Conservation (phyloP, 192 early-diverging fungal genomes). For the Umbelopsis sp. region DNA sequence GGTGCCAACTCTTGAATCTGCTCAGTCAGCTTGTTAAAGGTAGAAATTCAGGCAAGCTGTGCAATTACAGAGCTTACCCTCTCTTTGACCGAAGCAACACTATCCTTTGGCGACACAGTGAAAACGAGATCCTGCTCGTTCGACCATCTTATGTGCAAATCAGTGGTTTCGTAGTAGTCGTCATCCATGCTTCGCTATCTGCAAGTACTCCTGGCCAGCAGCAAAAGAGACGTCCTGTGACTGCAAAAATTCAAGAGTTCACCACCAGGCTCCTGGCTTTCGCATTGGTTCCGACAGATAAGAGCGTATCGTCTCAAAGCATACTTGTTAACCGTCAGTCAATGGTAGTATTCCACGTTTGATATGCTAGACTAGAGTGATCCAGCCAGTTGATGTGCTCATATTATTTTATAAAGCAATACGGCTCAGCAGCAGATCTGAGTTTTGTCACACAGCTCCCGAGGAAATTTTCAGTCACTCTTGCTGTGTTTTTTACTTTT, state of each 20-base stretch:
- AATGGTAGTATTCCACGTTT: too few species aligned
- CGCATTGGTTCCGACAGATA: too few species aligned
- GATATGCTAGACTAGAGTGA: too few species aligned
- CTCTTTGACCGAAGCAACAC: conserved; percentile 47
- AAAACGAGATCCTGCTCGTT: conserved; percentile 44
- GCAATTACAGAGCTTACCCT: conserved; percentile 35
- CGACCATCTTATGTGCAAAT: conserved; percentile 45
- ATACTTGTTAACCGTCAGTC: too few species aligned
- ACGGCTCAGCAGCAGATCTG: too few species aligned
- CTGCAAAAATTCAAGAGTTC: not conserved
- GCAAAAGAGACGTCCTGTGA: not conserved
- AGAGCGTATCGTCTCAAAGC: too few species aligned
- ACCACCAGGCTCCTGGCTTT: too few species aligned
- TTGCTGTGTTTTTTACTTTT: not conserved
- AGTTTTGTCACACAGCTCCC: not conserved
- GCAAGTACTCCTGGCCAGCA: too few species aligned
- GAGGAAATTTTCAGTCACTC: conserved; percentile 9
- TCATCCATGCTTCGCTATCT: not conserved
- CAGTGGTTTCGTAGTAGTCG: conserved; percentile 25
- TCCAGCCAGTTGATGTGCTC: too few species aligned
- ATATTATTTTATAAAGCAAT: too few species aligned
- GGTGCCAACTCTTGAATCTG: conserved; percentile 43
- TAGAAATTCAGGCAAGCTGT: not conserved
- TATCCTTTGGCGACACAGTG: conserved; percentile 29
- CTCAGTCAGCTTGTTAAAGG: not conserved